Evolutionary conservation across 2,329 filamentous ascomycete genomes (phyloP).

Genomic region (Dactylellina haptotyla): DNA sequence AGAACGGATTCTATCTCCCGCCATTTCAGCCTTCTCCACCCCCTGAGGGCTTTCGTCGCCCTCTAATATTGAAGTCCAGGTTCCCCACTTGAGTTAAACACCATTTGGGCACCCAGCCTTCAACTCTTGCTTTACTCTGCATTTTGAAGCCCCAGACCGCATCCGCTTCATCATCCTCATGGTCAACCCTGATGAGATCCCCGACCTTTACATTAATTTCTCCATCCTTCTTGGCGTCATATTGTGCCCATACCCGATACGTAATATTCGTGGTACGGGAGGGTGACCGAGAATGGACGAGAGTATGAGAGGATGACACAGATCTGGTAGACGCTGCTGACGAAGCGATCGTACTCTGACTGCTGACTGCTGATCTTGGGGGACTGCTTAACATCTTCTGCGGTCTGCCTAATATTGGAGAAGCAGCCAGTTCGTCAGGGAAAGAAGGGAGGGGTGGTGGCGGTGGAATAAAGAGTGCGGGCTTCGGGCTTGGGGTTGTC

Average conservation of each 20-base stretch:
- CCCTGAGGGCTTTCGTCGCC: slow-evolving; percentile 5
- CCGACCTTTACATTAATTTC: slow-evolving; percentile 47
- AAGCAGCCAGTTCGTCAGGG: slow-evolving; percentile 35
- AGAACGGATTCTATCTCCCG: neutral
- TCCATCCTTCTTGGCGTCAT: slow-evolving; percentile 36
- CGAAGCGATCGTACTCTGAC: neutral
- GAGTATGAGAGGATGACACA: slow-evolving; percentile 1
- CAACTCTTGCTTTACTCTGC: slow-evolving; percentile 27
- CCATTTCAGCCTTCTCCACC: neutral
- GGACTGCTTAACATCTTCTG: slow-evolving; percentile 30
- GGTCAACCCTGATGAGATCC: slow-evolving; percentile 51
- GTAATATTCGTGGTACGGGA: slow-evolving; percentile 28
- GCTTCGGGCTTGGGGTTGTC: slow-evolving; percentile 35
- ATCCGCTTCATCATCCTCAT: slow-evolving; percentile 37
- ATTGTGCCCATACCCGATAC: slow-evolving; percentile 50
- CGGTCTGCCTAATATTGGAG: slow-evolving; percentile 23
- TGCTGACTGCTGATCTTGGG: neutral
- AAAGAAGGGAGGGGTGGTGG: slow-evolving; percentile 47
- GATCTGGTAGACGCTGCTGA: neutral
- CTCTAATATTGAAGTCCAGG: slow-evolving; percentile 45
- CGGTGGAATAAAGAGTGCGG: slow-evolving; percentile 39
- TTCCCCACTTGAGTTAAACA: slow-evolving; percentile 41
- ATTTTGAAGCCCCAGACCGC: slow-evolving; percentile 42
- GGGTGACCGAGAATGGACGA: slow-evolving; percentile 27
- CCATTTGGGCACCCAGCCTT: slow-evolving; percentile 51